Conservation (phyloP, 106 monocot species). For the Allium cepa region DNA sequence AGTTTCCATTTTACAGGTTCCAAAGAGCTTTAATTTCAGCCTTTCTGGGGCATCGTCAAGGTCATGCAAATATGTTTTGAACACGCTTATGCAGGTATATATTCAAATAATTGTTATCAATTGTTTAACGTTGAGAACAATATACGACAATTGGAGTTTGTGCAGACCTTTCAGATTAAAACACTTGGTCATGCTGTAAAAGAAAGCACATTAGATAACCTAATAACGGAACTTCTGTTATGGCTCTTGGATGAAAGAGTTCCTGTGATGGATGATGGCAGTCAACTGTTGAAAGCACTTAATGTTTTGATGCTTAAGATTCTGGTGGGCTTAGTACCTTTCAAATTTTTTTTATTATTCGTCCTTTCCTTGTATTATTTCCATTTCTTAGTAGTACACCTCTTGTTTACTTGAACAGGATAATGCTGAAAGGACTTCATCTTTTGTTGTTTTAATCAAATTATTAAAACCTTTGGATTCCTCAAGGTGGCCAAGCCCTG, state of each 20-base stretch:
- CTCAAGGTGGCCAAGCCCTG: constrained; percentile 80
- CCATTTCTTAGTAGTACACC: background rate
- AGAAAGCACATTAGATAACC: constrained; percentile 75
- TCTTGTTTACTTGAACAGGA: constrained; percentile 49
- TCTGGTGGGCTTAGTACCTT: constrained; percentile 41
- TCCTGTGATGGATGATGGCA: constrained; percentile 96
- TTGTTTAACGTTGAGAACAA: background rate
- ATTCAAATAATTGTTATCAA: background rate
- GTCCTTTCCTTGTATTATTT: background rate
- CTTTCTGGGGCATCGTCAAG: constrained; percentile 96
- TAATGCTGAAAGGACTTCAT: constrained; percentile 94
- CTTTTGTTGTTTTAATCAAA: constrained; percentile 92
- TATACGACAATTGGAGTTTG: constrained; percentile 1
- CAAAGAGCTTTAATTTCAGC: constrained; percentile 83
- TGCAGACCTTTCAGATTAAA: constrained; percentile 94
- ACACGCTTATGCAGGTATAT: constrained; percentile 95
- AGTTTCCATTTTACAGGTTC: constrained; percentile 48
- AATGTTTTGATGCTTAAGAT: constrained; percentile 99
- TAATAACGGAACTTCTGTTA: constrained; percentile 88
- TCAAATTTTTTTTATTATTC: background rate
- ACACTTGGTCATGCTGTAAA: constrained; percentile 83
- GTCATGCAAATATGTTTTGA: constrained; percentile 97
- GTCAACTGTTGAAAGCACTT: constrained; percentile 89
- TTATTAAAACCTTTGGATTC: constrained; percentile 82
- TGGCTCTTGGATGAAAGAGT: constrained; percentile 99